Conservation (phyloP, 176 grass and related monocot species). For the Chloris gayana region DNA sequence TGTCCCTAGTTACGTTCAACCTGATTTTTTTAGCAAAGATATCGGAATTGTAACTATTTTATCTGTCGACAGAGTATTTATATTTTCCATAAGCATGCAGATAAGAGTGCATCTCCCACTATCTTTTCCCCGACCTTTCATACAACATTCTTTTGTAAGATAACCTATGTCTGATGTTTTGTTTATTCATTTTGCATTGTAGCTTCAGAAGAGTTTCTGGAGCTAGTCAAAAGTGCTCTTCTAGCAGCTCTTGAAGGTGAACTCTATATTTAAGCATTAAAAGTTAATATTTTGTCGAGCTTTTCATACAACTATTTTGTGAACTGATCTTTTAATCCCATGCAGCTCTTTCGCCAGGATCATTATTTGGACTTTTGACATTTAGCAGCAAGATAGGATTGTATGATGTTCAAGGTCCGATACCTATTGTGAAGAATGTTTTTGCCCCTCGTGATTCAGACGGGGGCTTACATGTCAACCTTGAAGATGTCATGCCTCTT, state of each 20-base stretch:
- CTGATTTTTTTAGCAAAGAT: not conserved
- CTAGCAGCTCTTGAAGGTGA: conserved; percentile 97
- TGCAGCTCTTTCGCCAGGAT: conserved; percentile 89
- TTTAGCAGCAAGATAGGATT: conserved; percentile 94
- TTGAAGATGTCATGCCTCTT: conserved; percentile 93
- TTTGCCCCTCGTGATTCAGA: conserved; percentile 74
- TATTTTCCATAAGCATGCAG: not conserved
- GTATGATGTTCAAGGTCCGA: conserved; percentile 96
- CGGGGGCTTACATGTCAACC: conserved; percentile 52
- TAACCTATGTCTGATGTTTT: conserved; percentile 36
- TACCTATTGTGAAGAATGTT: conserved; percentile 87
- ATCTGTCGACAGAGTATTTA: not conserved
- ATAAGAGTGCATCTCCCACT: not conserved
- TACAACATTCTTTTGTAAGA: conserved; percentile 21
- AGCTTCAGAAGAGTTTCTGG: conserved; percentile 98
- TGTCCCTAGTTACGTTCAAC: not conserved
- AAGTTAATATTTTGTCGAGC: conserved; percentile 17
- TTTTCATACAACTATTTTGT: conserved; percentile 20
- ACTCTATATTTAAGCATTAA: conserved; percentile 14
- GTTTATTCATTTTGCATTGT: conserved; percentile 35
- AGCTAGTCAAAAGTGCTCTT: conserved; percentile 94
- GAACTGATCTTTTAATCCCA: conserved; percentile 36
- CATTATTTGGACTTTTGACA: conserved; percentile 88
- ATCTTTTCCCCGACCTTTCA: not conserved
- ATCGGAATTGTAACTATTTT: not conserved